Evolutionary conservation across 2,329 filamentous ascomycete genomes (phyloP).

Genomic region (Epichloe baconii): DNA sequence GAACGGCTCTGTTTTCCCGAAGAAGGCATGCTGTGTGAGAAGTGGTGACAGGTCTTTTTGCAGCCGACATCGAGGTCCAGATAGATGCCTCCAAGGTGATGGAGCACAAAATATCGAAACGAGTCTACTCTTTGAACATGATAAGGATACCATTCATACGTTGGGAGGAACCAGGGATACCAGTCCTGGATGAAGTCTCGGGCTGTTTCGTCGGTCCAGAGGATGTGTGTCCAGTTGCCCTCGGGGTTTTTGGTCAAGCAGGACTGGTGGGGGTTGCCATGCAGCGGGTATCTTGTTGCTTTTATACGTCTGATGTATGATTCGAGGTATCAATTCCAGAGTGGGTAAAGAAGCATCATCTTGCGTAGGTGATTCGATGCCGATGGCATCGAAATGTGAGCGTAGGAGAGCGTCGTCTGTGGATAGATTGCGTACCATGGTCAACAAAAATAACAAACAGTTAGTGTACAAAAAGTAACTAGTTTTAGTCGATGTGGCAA

Average conservation of each 20-base stretch:
- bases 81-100: slow-evolving; percentile 68
- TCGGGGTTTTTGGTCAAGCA: not conserved
- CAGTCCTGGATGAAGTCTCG: slow-evolving; percentile 59
- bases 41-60: not conserved
- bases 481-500: not conserved
- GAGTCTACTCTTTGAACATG: slow-evolving; percentile 68
- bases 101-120: slow-evolving; percentile 67
- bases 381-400: not conserved
- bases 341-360: not conserved
- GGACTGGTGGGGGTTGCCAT: not conserved
- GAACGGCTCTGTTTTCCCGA: not conserved
- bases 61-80: slow-evolving; percentile 52
- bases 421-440: not conserved
- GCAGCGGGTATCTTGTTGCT: not conserved
- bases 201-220: slow-evolving; percentile 63
- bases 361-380: not conserved
- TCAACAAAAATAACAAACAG: not conserved
- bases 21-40: not conserved
- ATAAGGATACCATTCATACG: slow-evolving; percentile 61
- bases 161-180: slow-evolving; percentile 66
- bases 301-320: slow-evolving; percentile 5
- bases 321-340: not conserved
- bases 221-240: slow-evolving; percentile 10
- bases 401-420: not conserved
- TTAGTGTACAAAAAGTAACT: not conserved